These are phyloP conservation scores for Phoma sp. DNA, from an alignment of 2,329 filamentous ascomycete genomes.

Conservation along the genomic window DNA sequence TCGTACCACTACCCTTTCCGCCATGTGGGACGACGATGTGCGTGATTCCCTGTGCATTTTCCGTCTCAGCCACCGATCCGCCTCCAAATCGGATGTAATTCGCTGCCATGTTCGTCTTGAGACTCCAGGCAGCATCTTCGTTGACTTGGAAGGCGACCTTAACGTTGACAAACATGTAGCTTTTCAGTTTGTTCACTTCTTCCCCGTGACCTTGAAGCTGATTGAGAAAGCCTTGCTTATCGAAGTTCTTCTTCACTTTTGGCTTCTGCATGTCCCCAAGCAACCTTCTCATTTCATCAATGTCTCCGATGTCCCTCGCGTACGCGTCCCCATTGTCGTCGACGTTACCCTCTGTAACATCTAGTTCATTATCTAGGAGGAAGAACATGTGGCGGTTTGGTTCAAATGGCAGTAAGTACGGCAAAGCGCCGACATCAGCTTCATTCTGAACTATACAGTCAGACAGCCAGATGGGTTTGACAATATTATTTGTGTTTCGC, in stretches of 20 bases:
- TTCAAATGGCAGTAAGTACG: constrained; percentile 70
- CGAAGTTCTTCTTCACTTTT: constrained; percentile 24
- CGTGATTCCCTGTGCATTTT: constrained; percentile 66
- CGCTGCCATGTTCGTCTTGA: constrained; percentile 54
- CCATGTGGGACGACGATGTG: constrained; percentile 70
- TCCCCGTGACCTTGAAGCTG: constrained; percentile 39
- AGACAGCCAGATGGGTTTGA: constrained; percentile 81
- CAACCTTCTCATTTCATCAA: constrained; percentile 65
- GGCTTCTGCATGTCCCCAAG: constrained; percentile 46
- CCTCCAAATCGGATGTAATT: constrained; percentile 73
- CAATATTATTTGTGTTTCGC: constrained; percentile 70
- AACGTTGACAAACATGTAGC: constrained; percentile 41
- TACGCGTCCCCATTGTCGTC: constrained; percentile 88
- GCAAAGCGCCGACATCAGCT: constrained; percentile 58
- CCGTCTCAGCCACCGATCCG: constrained; percentile 61
- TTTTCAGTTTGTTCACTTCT: constrained; percentile 33
- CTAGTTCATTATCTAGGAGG: constrained; percentile 63
- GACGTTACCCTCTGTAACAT: constrained; percentile 65
- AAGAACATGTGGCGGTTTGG: constrained; percentile 74
- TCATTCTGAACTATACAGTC: constrained; percentile 75
- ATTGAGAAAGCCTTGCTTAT: constrained; percentile 28
- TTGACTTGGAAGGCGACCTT: constrained; percentile 25
- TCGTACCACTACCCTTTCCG: constrained; percentile 50
- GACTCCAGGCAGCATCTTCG: constrained; percentile 20
- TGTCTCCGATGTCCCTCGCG: constrained; percentile 66